phyloP scores from a whole-genome alignment of 176 grass and related monocot species.

The Oryza coarctata region DNA sequence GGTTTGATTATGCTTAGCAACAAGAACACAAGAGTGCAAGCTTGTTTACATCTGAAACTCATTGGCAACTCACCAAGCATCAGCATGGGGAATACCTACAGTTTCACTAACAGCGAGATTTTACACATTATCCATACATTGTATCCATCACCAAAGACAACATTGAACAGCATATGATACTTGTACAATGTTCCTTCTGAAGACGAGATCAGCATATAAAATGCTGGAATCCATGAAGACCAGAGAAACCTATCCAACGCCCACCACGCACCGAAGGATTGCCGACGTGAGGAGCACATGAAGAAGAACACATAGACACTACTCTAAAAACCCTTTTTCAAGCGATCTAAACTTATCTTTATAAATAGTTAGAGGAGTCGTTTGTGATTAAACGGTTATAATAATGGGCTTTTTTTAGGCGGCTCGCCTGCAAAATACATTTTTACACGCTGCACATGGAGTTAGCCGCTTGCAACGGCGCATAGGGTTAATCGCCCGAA shows the following conservation, averaged over 20 bases:
- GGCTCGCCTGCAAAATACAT: too few relatives aligned
- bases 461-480: too few relatives aligned
- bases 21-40: background rate
- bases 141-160: conserved; percentile 35
- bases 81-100: background rate
- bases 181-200: background rate
- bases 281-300: background rate
- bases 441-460: too few relatives aligned
- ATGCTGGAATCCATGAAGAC: background rate
- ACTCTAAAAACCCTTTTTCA: too few relatives aligned
- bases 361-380: too few relatives aligned
- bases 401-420: too few relatives aligned
- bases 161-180: background rate
- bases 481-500: too few relatives aligned
- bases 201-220: conserved; percentile 1
- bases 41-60: background rate
- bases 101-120: background rate
- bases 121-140: background rate
- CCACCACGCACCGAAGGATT: too few relatives aligned
- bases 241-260: background rate
- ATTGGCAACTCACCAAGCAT: background rate
- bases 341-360: too few relatives aligned
- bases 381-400: too few relatives aligned
- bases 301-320: background rate
- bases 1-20: background rate